phyloP scores from a whole-genome alignment of 2,329 filamentous ascomycete genomes.

The Colletotrichum euphorbiae region DNA sequence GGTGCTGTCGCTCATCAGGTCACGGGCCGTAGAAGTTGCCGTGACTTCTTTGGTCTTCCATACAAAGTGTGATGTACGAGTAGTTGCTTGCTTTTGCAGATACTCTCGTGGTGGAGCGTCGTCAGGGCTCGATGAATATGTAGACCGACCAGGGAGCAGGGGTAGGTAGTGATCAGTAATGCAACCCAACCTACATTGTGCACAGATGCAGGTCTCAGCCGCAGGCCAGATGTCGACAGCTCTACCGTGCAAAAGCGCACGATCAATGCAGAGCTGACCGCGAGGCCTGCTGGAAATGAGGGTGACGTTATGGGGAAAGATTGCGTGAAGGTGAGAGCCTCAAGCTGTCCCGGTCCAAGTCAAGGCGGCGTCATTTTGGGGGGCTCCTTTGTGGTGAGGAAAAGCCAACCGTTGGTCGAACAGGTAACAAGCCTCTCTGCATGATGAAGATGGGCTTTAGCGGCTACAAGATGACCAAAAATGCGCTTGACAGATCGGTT shows the following conservation, averaged over 20 bases:
- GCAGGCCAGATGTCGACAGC: constrained; percentile 23
- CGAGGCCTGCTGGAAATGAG: not conserved
- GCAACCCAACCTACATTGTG: constrained; percentile 6
- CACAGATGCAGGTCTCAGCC: constrained; percentile 4
- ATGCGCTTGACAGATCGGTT: constrained; percentile 15
- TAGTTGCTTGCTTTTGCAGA: not conserved
- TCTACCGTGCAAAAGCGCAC: constrained; percentile 6
- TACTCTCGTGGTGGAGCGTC: not conserved
- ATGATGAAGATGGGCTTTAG: not conserved
- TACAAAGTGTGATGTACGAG: constrained; percentile 10
- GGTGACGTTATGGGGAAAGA: not conserved
- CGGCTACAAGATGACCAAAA: not conserved
- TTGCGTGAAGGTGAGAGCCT: not conserved
- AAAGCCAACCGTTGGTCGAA: constrained; percentile 7
- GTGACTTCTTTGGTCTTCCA: constrained; percentile 3
- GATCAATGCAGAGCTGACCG: constrained; percentile 4
- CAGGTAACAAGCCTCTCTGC: constrained; percentile 7
- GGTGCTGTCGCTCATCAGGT: not conserved
- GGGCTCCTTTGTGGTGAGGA: constrained; percentile 6
- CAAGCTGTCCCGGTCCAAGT: constrained; percentile 10
- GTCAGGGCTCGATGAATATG: not conserved
- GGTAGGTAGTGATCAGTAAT: constrained; percentile 13
- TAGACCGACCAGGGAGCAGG: not conserved
- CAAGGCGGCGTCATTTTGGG: not conserved
- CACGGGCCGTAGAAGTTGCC: constrained; percentile 9